Conservation (phyloP, 2,329 filamentous ascomycete species). For the Fusarium sp. region DNA sequence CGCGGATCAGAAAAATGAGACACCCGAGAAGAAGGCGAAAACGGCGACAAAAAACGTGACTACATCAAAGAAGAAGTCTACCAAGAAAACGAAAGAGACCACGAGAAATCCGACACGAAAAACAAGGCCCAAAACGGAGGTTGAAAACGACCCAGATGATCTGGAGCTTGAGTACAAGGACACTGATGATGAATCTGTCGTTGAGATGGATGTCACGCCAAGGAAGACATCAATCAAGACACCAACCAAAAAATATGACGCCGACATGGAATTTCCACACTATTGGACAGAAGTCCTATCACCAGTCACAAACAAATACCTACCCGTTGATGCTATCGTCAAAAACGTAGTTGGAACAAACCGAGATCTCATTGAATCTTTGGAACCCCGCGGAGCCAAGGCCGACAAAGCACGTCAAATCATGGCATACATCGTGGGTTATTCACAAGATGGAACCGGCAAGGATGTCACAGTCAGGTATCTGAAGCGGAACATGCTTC, state of each 20-base stretch:
- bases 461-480: slow-evolving; percentile 97
- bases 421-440: slow-evolving; percentile 88
- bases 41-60: not conserved
- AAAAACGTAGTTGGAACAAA: slow-evolving; percentile 77
- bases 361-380: slow-evolving; percentile 75
- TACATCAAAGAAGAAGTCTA: not conserved
- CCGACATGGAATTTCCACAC: slow-evolving; percentile 83
- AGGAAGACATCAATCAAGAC: slow-evolving; percentile 54
- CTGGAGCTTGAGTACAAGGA: slow-evolving; percentile 55
- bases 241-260: slow-evolving; percentile 70
- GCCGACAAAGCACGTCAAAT: slow-evolving; percentile 90
- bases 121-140: slow-evolving; percentile 9
- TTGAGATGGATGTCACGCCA: slow-evolving; percentile 63
- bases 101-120: slow-evolving; percentile 28
- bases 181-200: slow-evolving; percentile 69
- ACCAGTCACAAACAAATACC: slow-evolving; percentile 80
- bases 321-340: slow-evolving; percentile 82
- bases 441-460: slow-evolving; percentile 84
- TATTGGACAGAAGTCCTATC: slow-evolving; percentile 96
- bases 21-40: slow-evolving; percentile 20
- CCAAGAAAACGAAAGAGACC: slow-evolving; percentile 33
- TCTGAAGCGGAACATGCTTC: slow-evolving; percentile 81
- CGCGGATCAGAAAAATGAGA: not conserved
- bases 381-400: slow-evolving; percentile 85
- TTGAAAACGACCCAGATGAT: slow-evolving; percentile 60